These are phyloP conservation scores for Fistulina hepatica DNA, from an alignment of 1,284 basidiomycete genomes.

Conservation along the genomic window DNA sequence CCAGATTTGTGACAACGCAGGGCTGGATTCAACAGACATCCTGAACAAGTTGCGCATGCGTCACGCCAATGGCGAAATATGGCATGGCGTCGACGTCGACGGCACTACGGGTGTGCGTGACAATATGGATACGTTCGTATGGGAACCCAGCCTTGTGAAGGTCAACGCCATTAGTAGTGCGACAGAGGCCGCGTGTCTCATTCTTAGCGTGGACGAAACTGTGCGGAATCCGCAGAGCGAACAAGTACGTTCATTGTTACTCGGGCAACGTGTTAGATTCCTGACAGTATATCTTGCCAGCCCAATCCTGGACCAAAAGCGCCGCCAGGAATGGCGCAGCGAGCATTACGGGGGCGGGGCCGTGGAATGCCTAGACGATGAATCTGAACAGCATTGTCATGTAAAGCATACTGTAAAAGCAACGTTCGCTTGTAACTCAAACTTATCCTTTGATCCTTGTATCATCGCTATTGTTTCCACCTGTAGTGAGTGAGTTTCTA, in stretches of 20 bases:
- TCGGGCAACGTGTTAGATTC: conserved; percentile 11
- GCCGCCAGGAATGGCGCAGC: conserved; percentile 74
- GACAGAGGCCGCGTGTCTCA: conserved; percentile 91
- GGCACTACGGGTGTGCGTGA: conserved; percentile 80
- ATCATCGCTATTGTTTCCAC: no score
- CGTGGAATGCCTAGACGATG: conserved; percentile 64
- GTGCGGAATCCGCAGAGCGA: conserved; percentile 89
- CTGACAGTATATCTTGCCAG: conserved; percentile 25
- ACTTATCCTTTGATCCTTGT: no score
- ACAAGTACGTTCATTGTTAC: conserved; percentile 41
- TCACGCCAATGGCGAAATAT: conserved; percentile 79
- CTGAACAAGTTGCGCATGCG: conserved; percentile 97
- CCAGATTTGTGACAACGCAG: conserved; percentile 98
- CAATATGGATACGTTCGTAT: conserved; percentile 96
- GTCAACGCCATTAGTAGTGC: conserved; percentile 92
- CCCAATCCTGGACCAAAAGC: conserved; percentile 70
- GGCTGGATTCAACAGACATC: conserved; percentile 94
- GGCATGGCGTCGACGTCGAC: conserved; percentile 96
- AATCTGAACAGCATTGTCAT: conserved; percentile 15
- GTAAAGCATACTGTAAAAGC: conserved; percentile 8
- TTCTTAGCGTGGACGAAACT: conserved; percentile 92
- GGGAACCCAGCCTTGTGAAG: conserved; percentile 97
- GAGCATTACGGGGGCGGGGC: conserved; percentile 75
- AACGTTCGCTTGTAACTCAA: conserved; percentile 5
- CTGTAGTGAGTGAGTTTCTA: no score